Base-by-base conservation (phyloP, 129 eudicot species). In the Calendula officinalis region DNA sequence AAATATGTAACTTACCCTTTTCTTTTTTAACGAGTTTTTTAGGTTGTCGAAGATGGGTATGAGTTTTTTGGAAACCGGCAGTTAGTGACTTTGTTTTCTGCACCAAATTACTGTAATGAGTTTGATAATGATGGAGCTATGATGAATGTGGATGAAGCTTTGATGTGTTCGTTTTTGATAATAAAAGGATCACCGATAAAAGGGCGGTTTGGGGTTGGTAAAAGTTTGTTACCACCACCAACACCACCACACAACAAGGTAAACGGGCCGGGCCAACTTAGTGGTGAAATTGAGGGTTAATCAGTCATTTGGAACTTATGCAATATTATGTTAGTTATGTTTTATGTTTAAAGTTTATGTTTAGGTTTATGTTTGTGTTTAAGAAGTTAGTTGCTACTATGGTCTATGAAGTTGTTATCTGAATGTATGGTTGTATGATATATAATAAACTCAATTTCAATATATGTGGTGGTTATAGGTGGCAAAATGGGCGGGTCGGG, bases 31-130 rank as follows among this genome's bases (percentile, higher is more conserved):
- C 51, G 30, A 22, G 39, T 6, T 34, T 58, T 14, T 55, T 51
- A 81, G 86, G 86, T 81, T 34, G 86, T 81, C 49, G 86, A 81
- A 72, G 82, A 81, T 57, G 86, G 86, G 30, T 81, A 81, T 33
- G 86, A 81, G 60, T 81, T 81, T 64, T 81, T 81, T 12, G 86
- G 82, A 14, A 33, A 76, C 36, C 79, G 82, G 11, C 86, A 81
- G 35, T 79, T 81, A 39, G 85, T 80, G 13, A 80, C 85, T 17
- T 60, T 80, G 69, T 79, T 79, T 62, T 79, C 84, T 5, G 84
- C 84, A 6, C 84, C 84, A 42, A 79, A 79, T 64, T 79, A 79
- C 73, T 79, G 84, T 38, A 75, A 78, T 36, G 80, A 79, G 74
- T 79, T 79, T 79, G 80, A 79, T 37, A 79, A 79, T 60, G 74